Evolutionary conservation across 2,329 filamentous ascomycete species (phyloP), one percentile per base, ranked within the genome.

Genomic region (Phyllosticta paracitricarpa): DNA sequence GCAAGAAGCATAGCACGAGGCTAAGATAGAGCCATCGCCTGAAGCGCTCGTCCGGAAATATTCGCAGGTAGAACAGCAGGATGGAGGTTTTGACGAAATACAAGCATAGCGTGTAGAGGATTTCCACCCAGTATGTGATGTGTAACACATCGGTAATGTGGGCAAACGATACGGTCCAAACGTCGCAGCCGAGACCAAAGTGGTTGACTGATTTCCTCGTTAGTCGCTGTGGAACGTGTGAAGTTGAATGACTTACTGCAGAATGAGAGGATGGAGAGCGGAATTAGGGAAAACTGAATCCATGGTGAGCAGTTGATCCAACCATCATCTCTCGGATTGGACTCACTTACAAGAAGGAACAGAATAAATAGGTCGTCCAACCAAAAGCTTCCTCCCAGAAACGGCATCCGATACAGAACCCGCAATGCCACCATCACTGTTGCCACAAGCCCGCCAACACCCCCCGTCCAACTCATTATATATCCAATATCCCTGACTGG

Each of bases 141-240:
- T 70, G 69, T 33, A 73, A 68, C 28, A 84, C 80, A 0, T 68
- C 67, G 28, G 75, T 79, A 54, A 84, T 75, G 17, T 74, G 65
- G 0, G 72, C 67, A 0, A 72, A 68, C 0, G 71, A 63, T 4
- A 83, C 63, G 0, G 78, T 80, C 81, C 81, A 83, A 17, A 82
- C 72, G 56, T 84, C 81, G 19, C 67, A 73, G 6, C 81, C 80
- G 7, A 82, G 69, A 1, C 81, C 81, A 57, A 76, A 73, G 24
- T 68, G 64, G 55, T 58, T 59, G n/a, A 64, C 55, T 67, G 30
- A 2, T 7, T 8, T 2, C 9, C 3, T 24, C 10, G 12, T 25
- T 14, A 28, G 30, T 62, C 24, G 48, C 30, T 4, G 2, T 6
- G 14, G 19, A 22, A 7, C 6, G 1, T 25, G 3, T 19, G 24